Evolutionary conservation across 805 yeast species (phyloP).

Genomic region (Saturnispora saitoi): DNA sequence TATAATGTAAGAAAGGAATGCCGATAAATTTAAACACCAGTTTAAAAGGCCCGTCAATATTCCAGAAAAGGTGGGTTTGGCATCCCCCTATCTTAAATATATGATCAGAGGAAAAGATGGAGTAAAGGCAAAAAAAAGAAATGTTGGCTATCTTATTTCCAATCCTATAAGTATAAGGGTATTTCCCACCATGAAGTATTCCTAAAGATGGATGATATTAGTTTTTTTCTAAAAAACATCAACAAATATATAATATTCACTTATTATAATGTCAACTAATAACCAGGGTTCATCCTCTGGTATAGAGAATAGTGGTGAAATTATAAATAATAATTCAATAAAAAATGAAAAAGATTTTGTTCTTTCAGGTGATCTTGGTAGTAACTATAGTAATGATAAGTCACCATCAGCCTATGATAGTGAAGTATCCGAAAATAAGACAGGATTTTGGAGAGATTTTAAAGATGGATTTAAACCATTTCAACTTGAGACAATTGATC

Average conservation of each 20-base stretch:
- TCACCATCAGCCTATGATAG: neutral
- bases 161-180: neutral
- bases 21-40: too few species aligned
- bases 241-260: too few species aligned
- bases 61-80: neutral
- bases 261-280: neutral
- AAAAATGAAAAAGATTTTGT: neutral
- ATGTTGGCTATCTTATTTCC: neutral
- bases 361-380: neutral
- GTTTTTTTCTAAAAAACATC: too few species aligned
- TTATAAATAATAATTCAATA: neutral
- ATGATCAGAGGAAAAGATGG: neutral
- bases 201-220: neutral
- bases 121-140: neutral
- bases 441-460: slow-evolving; percentile 13
- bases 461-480: slow-evolving; percentile 21
- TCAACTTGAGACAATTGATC: slow-evolving; percentile 30
- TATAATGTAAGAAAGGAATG: too few species aligned
- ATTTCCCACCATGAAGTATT: neutral
- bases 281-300: slow-evolving; percentile 1
- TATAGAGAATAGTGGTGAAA: neutral
- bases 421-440: neutral
- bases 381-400: neutral
- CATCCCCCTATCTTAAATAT: neutral
- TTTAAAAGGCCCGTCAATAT: neutral